Conservation (phyloP, 2,329 filamentous ascomycete genomes). For the Arthrobotrys sphaeroides region DNA sequence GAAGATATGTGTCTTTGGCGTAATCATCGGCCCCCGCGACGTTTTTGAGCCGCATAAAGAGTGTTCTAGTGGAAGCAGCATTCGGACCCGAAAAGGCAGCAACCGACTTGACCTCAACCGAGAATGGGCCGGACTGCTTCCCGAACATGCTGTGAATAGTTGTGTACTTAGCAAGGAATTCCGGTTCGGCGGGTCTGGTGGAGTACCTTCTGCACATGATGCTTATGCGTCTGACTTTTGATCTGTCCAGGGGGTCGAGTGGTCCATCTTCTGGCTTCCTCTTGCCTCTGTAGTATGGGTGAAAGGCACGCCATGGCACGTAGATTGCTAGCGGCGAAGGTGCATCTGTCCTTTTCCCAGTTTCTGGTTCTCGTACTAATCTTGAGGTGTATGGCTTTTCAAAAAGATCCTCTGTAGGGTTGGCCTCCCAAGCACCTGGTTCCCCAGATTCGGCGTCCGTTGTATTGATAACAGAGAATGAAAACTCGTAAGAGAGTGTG, state of each 20-base stretch:
- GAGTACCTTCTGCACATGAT: slow-evolving; percentile 82
- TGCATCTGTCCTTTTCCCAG: not conserved
- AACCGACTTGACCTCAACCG: slow-evolving; percentile 18
- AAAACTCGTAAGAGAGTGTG: slow-evolving; percentile 77
- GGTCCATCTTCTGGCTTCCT: slow-evolving; percentile 69
- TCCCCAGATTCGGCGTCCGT: slow-evolving; percentile 57
- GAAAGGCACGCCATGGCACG: slow-evolving; percentile 73
- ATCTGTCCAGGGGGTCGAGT: slow-evolving; percentile 69
- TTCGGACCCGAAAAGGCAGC: not conserved
- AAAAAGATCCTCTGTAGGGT: not conserved
- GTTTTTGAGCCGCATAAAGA: not conserved
- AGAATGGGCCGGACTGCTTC: slow-evolving; percentile 35
- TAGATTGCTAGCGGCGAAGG: slow-evolving; percentile 62
- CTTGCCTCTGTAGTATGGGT: slow-evolving; percentile 77
- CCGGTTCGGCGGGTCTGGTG: not conserved
- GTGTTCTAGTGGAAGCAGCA: not conserved
- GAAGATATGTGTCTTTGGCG: not conserved
- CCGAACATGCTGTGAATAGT: slow-evolving; percentile 37
- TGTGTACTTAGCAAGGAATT: slow-evolving; percentile 14
- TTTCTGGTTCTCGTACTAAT: not conserved
- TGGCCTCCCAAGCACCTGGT: not conserved
- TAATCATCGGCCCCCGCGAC: not conserved
- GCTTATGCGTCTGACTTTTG: slow-evolving; percentile 72
- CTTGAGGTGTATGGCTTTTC: not conserved
- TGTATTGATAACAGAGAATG: slow-evolving; percentile 65